phyloP scores from a whole-genome alignment of 108 stramenopile species.

The Pelagomonas calceolata region DNA sequence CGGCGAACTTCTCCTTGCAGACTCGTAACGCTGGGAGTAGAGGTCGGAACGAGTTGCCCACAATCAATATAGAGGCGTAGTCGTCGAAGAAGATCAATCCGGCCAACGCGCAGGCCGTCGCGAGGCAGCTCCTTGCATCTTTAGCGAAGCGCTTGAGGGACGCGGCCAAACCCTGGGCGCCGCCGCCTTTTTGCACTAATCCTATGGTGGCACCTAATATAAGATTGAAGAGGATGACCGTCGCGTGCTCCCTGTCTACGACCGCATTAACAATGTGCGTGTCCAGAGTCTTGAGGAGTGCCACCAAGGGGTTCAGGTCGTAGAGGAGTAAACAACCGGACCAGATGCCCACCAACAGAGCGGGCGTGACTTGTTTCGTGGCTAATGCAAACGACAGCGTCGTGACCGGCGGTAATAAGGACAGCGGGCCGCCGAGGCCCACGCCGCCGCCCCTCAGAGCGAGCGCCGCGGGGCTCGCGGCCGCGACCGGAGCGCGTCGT shows the following conservation, averaged over 20 bases:
- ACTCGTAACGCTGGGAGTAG: slow-evolving; percentile 6
- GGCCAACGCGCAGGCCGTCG: neutral
- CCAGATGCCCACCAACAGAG: slow-evolving; percentile 26
- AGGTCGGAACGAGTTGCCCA: slow-evolving; percentile 18
- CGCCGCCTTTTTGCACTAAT: slow-evolving; percentile 24
- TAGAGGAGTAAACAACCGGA: slow-evolving; percentile 21
- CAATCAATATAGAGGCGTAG: slow-evolving; percentile 29
- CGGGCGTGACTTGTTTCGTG: slow-evolving; percentile 16
- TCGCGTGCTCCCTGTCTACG: slow-evolving; percentile 22
- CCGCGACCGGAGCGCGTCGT: too few relatives aligned
- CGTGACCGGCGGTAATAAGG: too few relatives aligned
- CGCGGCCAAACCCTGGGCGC: slow-evolving; percentile 24
- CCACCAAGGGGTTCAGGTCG: slow-evolving; percentile 15
- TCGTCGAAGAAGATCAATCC: slow-evolving; percentile 28
- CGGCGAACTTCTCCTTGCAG: slow-evolving; percentile 24
- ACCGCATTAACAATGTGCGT: slow-evolving; percentile 23
- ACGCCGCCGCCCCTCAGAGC: too few relatives aligned
- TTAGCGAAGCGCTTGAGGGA: slow-evolving; percentile 22
- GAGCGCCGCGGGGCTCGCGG: too few relatives aligned
- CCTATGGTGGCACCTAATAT: slow-evolving; percentile 25
- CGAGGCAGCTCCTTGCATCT: neutral
- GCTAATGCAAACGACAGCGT: too few relatives aligned
- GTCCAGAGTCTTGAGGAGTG: slow-evolving; percentile 22
- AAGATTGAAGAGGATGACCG: slow-evolving; percentile 27
- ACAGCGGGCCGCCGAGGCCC: too few relatives aligned